Evolutionary conservation across 352 stramenopile genomes (phyloP).

Genomic region (Globisporangium emineosum): DNA sequence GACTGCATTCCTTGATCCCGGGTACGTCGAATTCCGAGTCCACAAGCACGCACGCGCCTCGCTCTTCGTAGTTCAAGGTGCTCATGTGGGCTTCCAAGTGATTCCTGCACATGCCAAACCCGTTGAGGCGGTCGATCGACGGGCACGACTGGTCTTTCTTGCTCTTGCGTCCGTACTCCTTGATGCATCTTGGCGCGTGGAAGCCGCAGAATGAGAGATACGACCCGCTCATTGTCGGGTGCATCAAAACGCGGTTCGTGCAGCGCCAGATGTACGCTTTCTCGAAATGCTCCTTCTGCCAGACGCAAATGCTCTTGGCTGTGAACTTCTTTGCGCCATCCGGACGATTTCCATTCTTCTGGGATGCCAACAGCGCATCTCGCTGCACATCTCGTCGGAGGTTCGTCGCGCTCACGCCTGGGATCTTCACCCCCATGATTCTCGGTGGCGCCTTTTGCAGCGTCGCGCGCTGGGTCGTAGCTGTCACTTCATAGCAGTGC

Average conservation of each 20-base stretch:
- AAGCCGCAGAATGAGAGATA: conserved; percentile 69
- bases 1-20: conserved; percentile 54
- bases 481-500: conserved; percentile 51
- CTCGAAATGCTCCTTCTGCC: conserved; percentile 61
- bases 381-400: conserved; percentile 26
- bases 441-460: conserved; percentile 47
- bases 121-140: conserved; percentile 48
- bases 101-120: conserved; percentile 68
- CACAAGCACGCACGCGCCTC: conserved; percentile 34
- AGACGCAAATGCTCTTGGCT: conserved; percentile 36
- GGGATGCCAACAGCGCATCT: conserved; percentile 15
- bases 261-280: conserved; percentile 56
- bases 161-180: conserved; percentile 47
- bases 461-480: conserved; percentile 31
- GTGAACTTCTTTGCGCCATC: conserved; percentile 13
- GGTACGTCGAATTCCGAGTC: conserved; percentile 67
- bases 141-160: conserved; percentile 29
- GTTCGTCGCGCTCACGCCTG: conserved; percentile 34
- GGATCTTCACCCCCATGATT: conserved; percentile 33
- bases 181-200: conserved; percentile 55
- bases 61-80: conserved; percentile 45
- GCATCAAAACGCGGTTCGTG: conserved; percentile 52
- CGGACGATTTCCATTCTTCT: conserved; percentile 16
- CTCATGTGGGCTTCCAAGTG: conserved; percentile 64
- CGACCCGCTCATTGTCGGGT: conserved; percentile 45